Base-by-base conservation (phyloP, 306 rosid genomes). In the Luffa aegyptiaca region DNA sequence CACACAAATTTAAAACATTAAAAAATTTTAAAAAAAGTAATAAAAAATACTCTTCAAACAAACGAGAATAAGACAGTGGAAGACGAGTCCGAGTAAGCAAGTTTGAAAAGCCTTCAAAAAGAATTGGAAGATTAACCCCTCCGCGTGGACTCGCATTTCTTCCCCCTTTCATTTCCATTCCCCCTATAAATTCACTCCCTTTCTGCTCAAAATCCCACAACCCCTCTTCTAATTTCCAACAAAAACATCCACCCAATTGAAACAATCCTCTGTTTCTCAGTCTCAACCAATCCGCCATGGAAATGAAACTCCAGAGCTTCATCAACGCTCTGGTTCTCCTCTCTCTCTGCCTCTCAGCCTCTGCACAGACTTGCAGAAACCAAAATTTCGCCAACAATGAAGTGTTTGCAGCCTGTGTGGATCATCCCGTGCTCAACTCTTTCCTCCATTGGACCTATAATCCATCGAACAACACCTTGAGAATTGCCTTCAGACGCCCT, bases 361-460 rank as follows among this genome's bases (percentile, higher is more conserved):
- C 68, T 3, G 82, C 78, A 26, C 82, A 80, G 35, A 69, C 20
- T 36, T 80, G 82, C 70, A 21, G 6, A 2, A 69, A 6, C 83
- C 33, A 56, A 4, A 71, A 11, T 8, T 72, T 80, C 46, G 8
- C 70, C 35, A 33, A 6, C 59, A 56, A 57, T 53, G 36, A 49
- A 63, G n/a, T 9, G 2, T 80, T n/a, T 44, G 35, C 48, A 37
- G n/a, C 58, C 4, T 80, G 83, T 42, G 36, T 70, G 3, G 83
- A 80, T 44, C 83, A 52, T 56, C 83, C 83, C 0, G 44, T 12
- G 0, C 7, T 80, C 16, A 70, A 71, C 8, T 74, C 83, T 3
- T 81, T 61, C 74, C 80, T 81, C 42, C 83, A 81, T 49, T 81
- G 83, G 83, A 81, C 58, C 21, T 81, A 62, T 6, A 0, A 45